Evolutionary conservation across 306 rosid genomes (phyloP).

Genomic region (Carpinus fangiana): DNA sequence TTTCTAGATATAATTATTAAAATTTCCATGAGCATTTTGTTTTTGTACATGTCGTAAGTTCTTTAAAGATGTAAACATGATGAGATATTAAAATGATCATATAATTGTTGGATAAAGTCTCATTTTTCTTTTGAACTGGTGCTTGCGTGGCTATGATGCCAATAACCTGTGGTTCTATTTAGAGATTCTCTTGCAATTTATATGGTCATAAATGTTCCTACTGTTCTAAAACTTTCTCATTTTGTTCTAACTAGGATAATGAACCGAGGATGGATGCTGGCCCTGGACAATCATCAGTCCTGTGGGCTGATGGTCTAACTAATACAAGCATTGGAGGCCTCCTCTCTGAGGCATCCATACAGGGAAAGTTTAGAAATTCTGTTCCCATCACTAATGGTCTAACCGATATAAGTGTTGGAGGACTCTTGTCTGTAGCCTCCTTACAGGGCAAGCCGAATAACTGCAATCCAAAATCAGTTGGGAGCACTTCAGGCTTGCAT

Average conservation of each 20-base stretch:
- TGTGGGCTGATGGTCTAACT: slow-evolving; percentile 42
- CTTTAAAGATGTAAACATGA: background rate
- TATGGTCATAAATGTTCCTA: background rate
- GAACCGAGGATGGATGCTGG: slow-evolving; percentile 33
- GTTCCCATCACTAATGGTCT: slow-evolving; percentile 26
- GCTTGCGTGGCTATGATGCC: background rate
- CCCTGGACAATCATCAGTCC: slow-evolving; percentile 35
- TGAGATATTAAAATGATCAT: slow-evolving; percentile 7
- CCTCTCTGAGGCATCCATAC: slow-evolving; percentile 46
- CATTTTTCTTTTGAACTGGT: background rate
- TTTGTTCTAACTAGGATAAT: slow-evolving; percentile 34
- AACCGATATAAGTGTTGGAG: slow-evolving; percentile 58
- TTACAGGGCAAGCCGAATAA: slow-evolving; percentile 38
- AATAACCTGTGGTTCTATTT: background rate
- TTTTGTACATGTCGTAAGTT: background rate
- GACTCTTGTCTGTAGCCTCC: slow-evolving; percentile 67
- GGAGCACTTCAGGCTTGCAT: slow-evolving; percentile 38
- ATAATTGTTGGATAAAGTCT: slow-evolving; percentile 1
- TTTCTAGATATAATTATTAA: background rate
- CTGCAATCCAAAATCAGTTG: slow-evolving; percentile 36
- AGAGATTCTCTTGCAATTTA: background rate
- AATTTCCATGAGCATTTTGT: slow-evolving; percentile 16
- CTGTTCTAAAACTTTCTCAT: slow-evolving; percentile 20
- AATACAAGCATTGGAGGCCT: slow-evolving; percentile 50
- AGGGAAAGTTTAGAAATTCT: slow-evolving; percentile 30